Evolutionary conservation across 768 basidiomycete species (phyloP).

Genomic region (Lentinula sp.): DNA sequence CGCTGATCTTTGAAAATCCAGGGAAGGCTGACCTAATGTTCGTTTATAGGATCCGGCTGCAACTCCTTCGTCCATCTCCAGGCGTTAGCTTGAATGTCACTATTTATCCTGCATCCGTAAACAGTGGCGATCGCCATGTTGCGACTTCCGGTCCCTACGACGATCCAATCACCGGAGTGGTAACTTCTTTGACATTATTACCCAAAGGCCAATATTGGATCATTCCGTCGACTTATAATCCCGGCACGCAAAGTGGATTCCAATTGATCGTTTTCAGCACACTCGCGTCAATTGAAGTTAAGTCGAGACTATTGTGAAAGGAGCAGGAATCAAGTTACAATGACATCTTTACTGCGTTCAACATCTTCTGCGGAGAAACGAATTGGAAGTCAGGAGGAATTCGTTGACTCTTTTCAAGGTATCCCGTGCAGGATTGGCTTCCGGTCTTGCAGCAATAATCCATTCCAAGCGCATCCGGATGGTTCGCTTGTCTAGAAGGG

Average conservation of each 20-base stretch:
- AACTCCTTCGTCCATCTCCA: constrained; percentile 40
- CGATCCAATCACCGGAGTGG: constrained; percentile 69
- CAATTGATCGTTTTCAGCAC: constrained; percentile 57
- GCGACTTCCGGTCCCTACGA: constrained; percentile 78
- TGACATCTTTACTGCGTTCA: not conserved
- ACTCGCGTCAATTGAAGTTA: constrained; percentile 12
- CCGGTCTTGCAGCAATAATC: constrained; percentile 71
- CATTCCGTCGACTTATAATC: constrained; percentile 69
- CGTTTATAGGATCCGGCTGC: constrained; percentile 59
- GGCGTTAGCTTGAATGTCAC: constrained; percentile 53
- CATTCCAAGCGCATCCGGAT: constrained; percentile 78
- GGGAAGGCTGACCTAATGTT: not conserved
- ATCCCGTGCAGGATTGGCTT: constrained; percentile 77
- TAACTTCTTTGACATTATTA: constrained; percentile 45
- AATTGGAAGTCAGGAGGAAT: constrained; percentile 46
- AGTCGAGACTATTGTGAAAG: constrained; percentile 1
- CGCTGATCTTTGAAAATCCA: not conserved
- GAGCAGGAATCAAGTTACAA: not conserved
- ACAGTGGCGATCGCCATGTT: constrained; percentile 35
- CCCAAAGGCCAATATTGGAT: constrained; percentile 63
- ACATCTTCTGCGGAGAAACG: constrained; percentile 1
- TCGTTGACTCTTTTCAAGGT: constrained; percentile 79
- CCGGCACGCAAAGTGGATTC: constrained; percentile 52
- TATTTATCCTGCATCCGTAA: constrained; percentile 35
- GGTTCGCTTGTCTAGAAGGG: constrained; percentile 42